Evolutionary conservation across 208 protist species (phyloP), one percentile per base, ranked within the genome.

Genomic region (Angomonas ambiguus): DNA sequence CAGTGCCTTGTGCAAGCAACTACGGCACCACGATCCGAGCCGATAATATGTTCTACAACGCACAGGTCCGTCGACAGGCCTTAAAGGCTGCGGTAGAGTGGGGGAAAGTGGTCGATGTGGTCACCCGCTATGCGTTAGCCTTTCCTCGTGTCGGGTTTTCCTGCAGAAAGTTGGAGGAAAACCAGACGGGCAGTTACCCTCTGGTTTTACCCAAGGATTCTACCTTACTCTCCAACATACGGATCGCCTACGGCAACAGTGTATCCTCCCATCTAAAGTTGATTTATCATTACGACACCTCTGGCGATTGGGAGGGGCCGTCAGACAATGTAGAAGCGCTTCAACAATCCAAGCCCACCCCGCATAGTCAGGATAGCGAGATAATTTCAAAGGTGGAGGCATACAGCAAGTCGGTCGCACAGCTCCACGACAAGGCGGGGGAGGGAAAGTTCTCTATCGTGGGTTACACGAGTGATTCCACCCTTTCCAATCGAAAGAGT

Each of bases 21-120:
- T 62, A 65, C 13, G 94, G 94, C 48, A 97, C 94, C 25, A 85
- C 69, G 33, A 93, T 98, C 34, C 79, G 78, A 8, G 90, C 79
- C 0, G 87, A 96, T 67, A 80, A 94, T 55, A 84, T 98, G 65
- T 98, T 98, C 69, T 96, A 95, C 79, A 94, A 95, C 64, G 61
- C 76, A 10, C 58, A 80, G 1, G 73, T 90, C 34, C 83, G 95
- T 24, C 82, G 87, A 13, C 72, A 81, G 2, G 90, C 97, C 0
- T 82, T 88, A 30, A 93, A 83, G 16, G 45, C 79, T 0, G 69
- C 73, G 0, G 96, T 99, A 34, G 98, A 99, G 79, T 98, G 97
- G 75, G 67, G 77, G 48, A 78, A 82, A 42, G 86, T 98, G 32
- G 74, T 91, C 0, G 83, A 98, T 45, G 82, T 99, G 0, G 82